Percentiles rank a stretch among this genome's conserved stretches.
Conservation (phyloP, 2,329 filamentous ascomycete genomes). For the Botrytis cinerea region DNA sequence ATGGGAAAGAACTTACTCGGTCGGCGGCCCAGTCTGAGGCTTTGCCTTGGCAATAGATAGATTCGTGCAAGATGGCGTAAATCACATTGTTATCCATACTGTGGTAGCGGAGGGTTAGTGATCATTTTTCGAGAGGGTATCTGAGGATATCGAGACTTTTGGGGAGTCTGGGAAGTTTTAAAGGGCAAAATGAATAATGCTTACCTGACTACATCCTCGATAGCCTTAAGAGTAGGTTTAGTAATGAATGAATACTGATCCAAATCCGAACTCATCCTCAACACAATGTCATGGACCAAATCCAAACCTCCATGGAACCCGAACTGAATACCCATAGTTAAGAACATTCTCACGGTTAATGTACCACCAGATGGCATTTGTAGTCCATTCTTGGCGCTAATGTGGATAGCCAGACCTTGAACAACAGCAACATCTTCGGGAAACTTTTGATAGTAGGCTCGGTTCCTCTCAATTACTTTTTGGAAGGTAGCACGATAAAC, state of each 20-base stretch:
- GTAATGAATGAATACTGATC: conserved; percentile 76
- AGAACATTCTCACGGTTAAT: conserved; percentile 72
- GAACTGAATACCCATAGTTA: conserved; percentile 76
- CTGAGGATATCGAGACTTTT: background rate
- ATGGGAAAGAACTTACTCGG: conserved; percentile 42
- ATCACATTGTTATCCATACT: conserved; percentile 17
- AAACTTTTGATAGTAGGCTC: conserved; percentile 76
- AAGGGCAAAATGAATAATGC: background rate
- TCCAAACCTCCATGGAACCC: conserved; percentile 80
- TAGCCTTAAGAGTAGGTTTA: conserved; percentile 64
- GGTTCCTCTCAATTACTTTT: conserved; percentile 71
- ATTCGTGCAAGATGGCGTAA: conserved; percentile 65
- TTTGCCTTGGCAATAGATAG: conserved; percentile 74
- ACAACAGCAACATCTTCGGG: conserved; percentile 75
- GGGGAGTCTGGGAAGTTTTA: background rate
- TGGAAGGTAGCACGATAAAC: conserved; percentile 74
- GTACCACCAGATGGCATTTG: conserved; percentile 70
- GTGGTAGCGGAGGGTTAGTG: background rate
- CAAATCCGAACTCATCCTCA: conserved; percentile 72
- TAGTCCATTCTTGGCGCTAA: conserved; percentile 60
- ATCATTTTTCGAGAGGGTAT: too few relatives aligned
- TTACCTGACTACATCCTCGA: conserved; percentile 57
- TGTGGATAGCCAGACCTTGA: conserved; percentile 45
- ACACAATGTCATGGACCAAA: conserved; percentile 69
- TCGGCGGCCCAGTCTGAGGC: conserved; percentile 76